Evolutionary conservation across 2,329 filamentous ascomycete genomes (phyloP).

Genomic region (Epichloe sibirici): DNA sequence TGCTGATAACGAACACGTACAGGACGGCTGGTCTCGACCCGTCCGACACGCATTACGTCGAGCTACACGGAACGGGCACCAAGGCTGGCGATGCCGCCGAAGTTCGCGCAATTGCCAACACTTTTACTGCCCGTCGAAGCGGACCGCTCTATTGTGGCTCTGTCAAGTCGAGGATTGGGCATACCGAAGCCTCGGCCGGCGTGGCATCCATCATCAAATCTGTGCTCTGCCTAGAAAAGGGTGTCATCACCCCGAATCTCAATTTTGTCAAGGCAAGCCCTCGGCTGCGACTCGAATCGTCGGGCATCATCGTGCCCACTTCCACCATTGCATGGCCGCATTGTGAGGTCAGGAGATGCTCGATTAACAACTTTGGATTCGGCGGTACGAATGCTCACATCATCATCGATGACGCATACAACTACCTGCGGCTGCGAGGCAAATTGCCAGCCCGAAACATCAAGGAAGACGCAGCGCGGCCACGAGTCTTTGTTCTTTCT

Average conservation of each 20-base stretch:
- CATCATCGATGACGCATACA: slow-evolving; percentile 3
- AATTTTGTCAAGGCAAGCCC: no score
- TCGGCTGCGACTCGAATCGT: no score
- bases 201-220: slow-evolving; percentile 16
- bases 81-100: slow-evolving; percentile 38
- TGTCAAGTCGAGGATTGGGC: slow-evolving; percentile 10
- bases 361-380: slow-evolving; percentile 3
- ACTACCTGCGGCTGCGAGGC: no score
- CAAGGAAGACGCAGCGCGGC: no score
- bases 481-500: no score
- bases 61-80: slow-evolving; percentile 20
- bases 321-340: no score
- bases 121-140: not conserved
- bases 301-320: no score
- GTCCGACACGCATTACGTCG: slow-evolving; percentile 12
- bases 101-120: not conserved
- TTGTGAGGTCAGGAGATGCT: not conserved
- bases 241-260: no score
- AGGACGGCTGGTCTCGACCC: not conserved
- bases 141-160: not conserved
- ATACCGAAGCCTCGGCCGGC: slow-evolving; percentile 15
- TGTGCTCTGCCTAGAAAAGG: no score
- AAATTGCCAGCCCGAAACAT: no score
- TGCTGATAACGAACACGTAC: not conserved
- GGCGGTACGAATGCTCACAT: slow-evolving; percentile 6